A percentile compares a stretch with the other conserved stretches of the same genome.
These are phyloP conservation scores for Cajanus cajan DNA, from an alignment of 306 rosid genomes.

Conservation along the genomic window DNA sequence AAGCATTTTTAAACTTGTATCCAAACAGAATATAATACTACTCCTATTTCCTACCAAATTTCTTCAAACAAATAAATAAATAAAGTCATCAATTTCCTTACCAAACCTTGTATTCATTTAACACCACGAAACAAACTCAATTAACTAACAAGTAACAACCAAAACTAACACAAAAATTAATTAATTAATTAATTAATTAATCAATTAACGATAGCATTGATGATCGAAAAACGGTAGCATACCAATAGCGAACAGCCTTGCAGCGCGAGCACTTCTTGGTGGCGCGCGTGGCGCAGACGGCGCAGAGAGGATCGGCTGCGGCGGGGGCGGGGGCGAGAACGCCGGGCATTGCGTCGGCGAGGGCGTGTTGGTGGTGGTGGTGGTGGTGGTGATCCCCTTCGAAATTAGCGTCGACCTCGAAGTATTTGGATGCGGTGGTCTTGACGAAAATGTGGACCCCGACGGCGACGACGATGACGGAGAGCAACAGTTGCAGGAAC, in stretches of 20 bases:
- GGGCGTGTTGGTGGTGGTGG: background rate
- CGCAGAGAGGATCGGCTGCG: conserved; percentile 44
- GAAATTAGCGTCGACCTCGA: conserved; percentile 84
- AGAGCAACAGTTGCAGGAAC: conserved; percentile 66
- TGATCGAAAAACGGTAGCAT: background rate
- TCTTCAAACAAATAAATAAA: background rate
- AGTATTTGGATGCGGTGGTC: conserved; percentile 84
- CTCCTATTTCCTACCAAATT: background rate
- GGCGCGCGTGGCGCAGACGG: conserved; percentile 50
- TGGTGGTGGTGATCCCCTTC: conserved; percentile 42
- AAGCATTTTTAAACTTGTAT: too few species aligned
- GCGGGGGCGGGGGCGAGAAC: conserved; percentile 25
- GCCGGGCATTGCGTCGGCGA: conserved; percentile 57
- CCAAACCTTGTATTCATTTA: background rate
- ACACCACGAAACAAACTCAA: background rate
- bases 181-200: too few species aligned
- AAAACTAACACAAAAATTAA: background rate
- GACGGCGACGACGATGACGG: conserved; percentile 43
- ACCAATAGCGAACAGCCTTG: conserved; percentile 86
- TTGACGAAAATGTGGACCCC: conserved; percentile 66
- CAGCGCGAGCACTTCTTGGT: conserved; percentile 80
- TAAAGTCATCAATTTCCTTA: background rate
- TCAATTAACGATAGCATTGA: background rate
- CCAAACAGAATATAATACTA: background rate
- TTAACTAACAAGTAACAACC: background rate